These are phyloP conservation scores for Scutellaria barbata DNA, from an alignment of 257 asterid genomes.

Conservation along the genomic window DNA sequence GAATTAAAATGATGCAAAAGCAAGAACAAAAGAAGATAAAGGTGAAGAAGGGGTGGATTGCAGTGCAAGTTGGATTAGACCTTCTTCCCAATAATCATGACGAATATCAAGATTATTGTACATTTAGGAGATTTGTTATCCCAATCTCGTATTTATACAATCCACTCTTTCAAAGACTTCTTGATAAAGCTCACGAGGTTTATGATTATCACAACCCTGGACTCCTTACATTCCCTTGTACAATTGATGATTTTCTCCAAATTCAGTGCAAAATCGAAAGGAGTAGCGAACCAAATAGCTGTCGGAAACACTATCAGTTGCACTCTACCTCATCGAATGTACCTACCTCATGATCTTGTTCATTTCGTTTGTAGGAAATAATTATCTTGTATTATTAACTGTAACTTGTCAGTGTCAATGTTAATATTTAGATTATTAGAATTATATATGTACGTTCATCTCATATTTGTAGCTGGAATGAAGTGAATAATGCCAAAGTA, in stretches of 20 bases:
- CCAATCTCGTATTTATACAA: conserved; percentile 34
- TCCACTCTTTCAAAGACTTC: conserved; percentile 20
- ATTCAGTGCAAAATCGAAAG: background rate
- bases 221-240: conserved; percentile 26
- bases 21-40: conserved; percentile 28
- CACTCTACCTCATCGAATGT: too few species aligned
- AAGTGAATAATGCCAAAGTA: too few species aligned
- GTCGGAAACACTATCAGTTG: too few species aligned
- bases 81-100: background rate
- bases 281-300: too few species aligned
- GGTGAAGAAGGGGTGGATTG: conserved; percentile 41
- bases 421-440: too few species aligned
- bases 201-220: conserved; percentile 24
- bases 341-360: too few species aligned
- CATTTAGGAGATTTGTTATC: conserved; percentile 21
- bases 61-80: conserved; percentile 41
- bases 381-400: too few species aligned
- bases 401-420: too few species aligned
- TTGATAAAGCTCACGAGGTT: conserved; percentile 23
- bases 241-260: conserved; percentile 22
- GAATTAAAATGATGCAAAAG: background rate
- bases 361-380: too few species aligned
- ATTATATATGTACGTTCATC: too few species aligned
- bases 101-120: background rate
- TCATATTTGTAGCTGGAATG: too few species aligned